Evolutionary conservation across 805 yeast species (phyloP).

Genomic region (Kurtzmaniella cleridarum): DNA sequence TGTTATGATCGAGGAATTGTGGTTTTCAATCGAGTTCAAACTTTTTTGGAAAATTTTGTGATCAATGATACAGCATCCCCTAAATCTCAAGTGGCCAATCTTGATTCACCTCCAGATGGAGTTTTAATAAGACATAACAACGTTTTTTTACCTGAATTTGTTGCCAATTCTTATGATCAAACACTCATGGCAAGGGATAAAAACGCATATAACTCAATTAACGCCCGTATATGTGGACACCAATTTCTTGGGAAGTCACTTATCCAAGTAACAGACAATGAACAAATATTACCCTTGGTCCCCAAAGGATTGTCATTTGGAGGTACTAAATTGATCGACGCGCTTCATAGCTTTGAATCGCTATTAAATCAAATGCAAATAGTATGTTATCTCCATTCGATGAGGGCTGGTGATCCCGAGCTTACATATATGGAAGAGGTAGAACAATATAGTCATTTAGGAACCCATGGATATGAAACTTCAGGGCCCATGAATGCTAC

Average conservation of each 20-base stretch:
- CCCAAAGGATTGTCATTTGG: conserved; percentile 25
- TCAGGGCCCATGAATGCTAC: conserved; percentile 23
- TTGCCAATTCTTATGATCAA: conserved; percentile 31
- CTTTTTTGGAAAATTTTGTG: neutral
- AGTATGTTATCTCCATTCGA: conserved; percentile 22
- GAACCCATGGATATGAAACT: conserved; percentile 28
- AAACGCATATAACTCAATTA: conserved; percentile 27
- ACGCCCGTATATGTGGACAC: conserved; percentile 29
- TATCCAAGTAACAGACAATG: conserved; percentile 9
- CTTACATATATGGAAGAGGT: neutral
- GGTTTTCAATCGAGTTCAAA: conserved; percentile 5
- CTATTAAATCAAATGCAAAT: conserved; percentile 36
- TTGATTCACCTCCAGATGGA: conserved; percentile 13
- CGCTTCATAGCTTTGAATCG: conserved; percentile 18
- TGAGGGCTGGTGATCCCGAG: conserved; percentile 1
- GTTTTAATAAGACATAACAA: conserved; percentile 31
- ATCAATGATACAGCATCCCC: conserved; percentile 2
- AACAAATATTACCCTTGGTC: conserved; percentile 9
- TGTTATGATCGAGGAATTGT: conserved; percentile 3
- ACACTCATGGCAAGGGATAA: conserved; percentile 31
- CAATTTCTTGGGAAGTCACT: conserved; percentile 19
- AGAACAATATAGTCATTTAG: conserved; percentile 19
- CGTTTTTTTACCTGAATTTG: conserved; percentile 27
- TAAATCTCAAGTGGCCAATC: conserved; percentile 10
- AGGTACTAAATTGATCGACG: conserved; percentile 19